Evolutionary conservation across 2,329 filamentous ascomycete species (phyloP), one percentile per base, ranked within the genome.

Genomic region (Aspergillus fumigatus): DNA sequence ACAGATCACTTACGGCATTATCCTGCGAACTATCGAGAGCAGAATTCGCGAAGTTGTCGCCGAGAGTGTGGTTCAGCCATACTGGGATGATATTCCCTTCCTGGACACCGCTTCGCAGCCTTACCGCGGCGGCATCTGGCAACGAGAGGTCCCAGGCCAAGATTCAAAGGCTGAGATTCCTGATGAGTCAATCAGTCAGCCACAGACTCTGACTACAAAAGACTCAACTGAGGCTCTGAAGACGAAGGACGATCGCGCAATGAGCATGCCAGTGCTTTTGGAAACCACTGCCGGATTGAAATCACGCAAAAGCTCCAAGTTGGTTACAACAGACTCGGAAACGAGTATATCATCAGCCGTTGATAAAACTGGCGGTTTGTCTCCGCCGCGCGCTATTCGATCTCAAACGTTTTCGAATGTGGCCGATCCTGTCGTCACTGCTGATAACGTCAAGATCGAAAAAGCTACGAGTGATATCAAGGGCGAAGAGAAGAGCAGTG

Each of bases 31-130:
- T 59, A 97, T 99, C 57, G 94, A 99, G 74, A 96, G 89, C 68
- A 84, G 92, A 51, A 97, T 99, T 70, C 89, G 95, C 67, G 92
- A 97, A 73, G 92, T 97, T 8, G 82, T 99, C 58, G 90, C 89
- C 9, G 94, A 99, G 75, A 96, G 92, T 1, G 73, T 97, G 21
- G 94, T 99, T 2, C 80, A 88, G 55, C 94, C 94, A 0, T 96
- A 96, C 69, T 99, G 94, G 93, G 94, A 99, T 62, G 94, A 99
- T 70, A 83, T 91, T 25, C 92, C 94, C 0, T 97, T 99, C 73
- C 88, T 91, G 69, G 85, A 89, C 65, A 97, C 92, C 0, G 82
- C 87, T 55, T 79, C 84, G 55, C 91, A 96, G 70, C 76, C 79
- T 21, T 92, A 90, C 80, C 84, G 94, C 64, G 94, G 93, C 10